These are phyloP conservation scores for Salinomyces thailandicus DNA, from an alignment of 2,329 filamentous ascomycete species.

Conservation along the genomic window DNA sequence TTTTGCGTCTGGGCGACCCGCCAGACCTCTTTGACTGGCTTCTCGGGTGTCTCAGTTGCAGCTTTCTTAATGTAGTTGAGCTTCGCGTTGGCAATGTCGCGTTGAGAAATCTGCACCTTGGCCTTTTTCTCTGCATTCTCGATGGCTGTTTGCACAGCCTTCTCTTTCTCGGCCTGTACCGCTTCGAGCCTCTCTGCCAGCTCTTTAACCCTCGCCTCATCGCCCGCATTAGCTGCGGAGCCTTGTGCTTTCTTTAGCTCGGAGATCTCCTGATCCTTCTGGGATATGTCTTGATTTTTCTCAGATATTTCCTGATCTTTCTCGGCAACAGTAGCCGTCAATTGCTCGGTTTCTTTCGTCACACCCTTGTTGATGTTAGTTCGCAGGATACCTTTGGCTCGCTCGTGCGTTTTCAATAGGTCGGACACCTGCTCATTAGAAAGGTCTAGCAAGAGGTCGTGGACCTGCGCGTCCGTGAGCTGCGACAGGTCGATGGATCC, in stretches of 20 bases:
- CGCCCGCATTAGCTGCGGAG: not conserved
- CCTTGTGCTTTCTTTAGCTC: slow-evolving; percentile 11
- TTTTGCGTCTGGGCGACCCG: slow-evolving; percentile 58
- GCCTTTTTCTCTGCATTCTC: slow-evolving; percentile 39
- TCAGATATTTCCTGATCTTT: no score
- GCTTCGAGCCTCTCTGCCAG: slow-evolving; percentile 9
- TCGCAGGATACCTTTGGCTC: slow-evolving; percentile 39
- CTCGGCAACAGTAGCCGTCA: slow-evolving; percentile 24
- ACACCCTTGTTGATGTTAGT: slow-evolving; percentile 49
- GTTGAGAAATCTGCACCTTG: slow-evolving; percentile 66
- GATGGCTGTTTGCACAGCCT: slow-evolving; percentile 28
- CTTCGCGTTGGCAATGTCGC: slow-evolving; percentile 56
- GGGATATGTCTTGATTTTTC: no score
- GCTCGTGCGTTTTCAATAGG: slow-evolving; percentile 40
- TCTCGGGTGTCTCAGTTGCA: slow-evolving; percentile 72
- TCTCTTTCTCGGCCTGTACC: slow-evolving; percentile 21
- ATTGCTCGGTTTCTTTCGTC: slow-evolving; percentile 29
- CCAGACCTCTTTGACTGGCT: slow-evolving; percentile 79
- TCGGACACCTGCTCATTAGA: slow-evolving; percentile 40
- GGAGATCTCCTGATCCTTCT: slow-evolving; percentile 23
- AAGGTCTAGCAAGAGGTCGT: not conserved
- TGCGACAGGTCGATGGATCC: slow-evolving; percentile 24
- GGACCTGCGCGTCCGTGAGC: not conserved
- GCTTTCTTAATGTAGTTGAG: slow-evolving; percentile 70
- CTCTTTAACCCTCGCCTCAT: slow-evolving; percentile 9